Evolutionary conservation across 2,329 filamentous ascomycete species (phyloP).

Genomic region (Ceratocystis destructans): DNA sequence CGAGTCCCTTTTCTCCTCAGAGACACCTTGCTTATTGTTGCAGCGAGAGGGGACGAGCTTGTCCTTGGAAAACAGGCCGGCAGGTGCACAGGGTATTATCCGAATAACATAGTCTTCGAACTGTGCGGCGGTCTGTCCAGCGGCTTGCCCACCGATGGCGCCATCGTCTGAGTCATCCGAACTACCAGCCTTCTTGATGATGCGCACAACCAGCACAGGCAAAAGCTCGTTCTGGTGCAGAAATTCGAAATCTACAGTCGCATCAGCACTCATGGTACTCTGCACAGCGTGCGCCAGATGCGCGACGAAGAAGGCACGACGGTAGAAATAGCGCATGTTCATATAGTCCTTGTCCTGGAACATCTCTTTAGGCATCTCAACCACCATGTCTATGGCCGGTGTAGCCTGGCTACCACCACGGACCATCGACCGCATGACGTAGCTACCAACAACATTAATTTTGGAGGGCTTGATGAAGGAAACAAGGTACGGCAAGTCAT

Average conservation of each 20-base stretch:
- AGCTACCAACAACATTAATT: conserved; percentile 82
- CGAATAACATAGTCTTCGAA: conserved; percentile 46
- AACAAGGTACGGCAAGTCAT: conserved; percentile 69
- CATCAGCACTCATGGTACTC: conserved; percentile 37
- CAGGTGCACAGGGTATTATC: conserved; percentile 61
- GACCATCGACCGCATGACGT: conserved; percentile 60
- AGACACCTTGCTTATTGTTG: conserved; percentile 47
- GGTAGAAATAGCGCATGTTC: conserved; percentile 88
- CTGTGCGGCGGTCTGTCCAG: conserved; percentile 21
- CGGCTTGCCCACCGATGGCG: conserved; percentile 14
- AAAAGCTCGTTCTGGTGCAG: conserved; percentile 63
- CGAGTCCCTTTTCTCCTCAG: conserved; percentile 31
- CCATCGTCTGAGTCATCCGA: conserved; percentile 16
- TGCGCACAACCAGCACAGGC: conserved; percentile 45
- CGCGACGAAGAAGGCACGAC: conserved; percentile 80
- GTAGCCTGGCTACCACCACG: conserved; percentile 43
- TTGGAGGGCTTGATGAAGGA: conserved; percentile 60
- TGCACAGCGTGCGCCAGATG: conserved; percentile 61
- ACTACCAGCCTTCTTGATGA: conserved; percentile 20
- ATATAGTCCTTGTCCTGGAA: conserved; percentile 94
- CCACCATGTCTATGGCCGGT: conserved; percentile 63
- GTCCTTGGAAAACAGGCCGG: conserved; percentile 51
- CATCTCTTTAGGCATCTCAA: conserved; percentile 65
- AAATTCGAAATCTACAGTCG: conserved; percentile 44
- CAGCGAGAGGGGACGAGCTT: conserved; percentile 54